Evolutionary conservation across 1,284 basidiomycete genomes (phyloP), one percentile per base, ranked within the genome.

Genomic region (Melampsora americana): DNA sequence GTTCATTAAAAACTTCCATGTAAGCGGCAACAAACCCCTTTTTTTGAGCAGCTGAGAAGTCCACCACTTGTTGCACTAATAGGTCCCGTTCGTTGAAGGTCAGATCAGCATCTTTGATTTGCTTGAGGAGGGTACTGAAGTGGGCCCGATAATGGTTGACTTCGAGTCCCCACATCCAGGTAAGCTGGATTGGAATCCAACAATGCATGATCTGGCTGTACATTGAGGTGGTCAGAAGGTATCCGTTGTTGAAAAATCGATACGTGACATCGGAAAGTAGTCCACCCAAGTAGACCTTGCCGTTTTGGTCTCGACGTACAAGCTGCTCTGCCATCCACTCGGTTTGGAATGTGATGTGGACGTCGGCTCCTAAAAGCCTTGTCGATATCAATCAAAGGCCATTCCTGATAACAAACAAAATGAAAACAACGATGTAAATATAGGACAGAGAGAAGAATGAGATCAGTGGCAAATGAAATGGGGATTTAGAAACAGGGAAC

Each of bases 141-240:
- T 71, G 69, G 5, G 48, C 32, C 39, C 46, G 26, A 46, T 71
- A 62, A n/a, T 71, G 62, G 20, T 20, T 61, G 12, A 39, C 56
- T 26, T 26, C 35, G 16, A 70, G 53, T 1, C 68, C 68, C 1
- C 44, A 39, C 30, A 48, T 46, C 69, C 59, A 62, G 0, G 35
- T 30, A 0, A 64, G 42, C 20, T 71, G 69, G 16, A 71, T 18
- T 4, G 69, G 69, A 1, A 71, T 26, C 69, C 69, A 64, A 46
- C 42, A 7, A 1, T 18, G 12, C 12, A 50, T 4, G 11, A n/a
- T 46, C 7, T 71, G 16, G 20, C 60, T 60, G 35, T 42, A 70
- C 68, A 70, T 70, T 7, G 32, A 70, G 0, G 53, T 70, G 5
- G 68, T 60, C 3, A 71, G 35, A 2, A 71, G 60, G n/a, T 71